Base-by-base conservation (phyloP, 2,329 filamentous ascomycete genomes). In the Colletotrichum brevisporum region DNA sequence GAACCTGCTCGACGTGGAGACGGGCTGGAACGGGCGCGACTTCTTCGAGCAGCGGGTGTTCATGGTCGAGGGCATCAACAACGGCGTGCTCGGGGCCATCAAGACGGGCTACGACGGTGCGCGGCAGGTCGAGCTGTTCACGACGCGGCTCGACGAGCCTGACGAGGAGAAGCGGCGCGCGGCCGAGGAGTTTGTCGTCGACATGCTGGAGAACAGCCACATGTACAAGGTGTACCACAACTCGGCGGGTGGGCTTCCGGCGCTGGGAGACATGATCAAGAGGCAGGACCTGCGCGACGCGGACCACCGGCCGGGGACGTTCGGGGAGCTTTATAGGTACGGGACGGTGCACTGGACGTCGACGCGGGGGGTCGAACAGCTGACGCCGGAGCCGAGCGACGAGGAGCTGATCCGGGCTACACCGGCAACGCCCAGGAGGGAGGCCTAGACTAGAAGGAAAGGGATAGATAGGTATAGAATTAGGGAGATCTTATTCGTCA, bases 211-310 rank as follows among this genome's bases (percentile, higher is more conserved):
- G 59, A 73, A 77, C 16, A 79, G 77, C 39, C 74, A 78, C 53
- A 80, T 80, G 73, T 80, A 80, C 59, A 80, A 80, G 70, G 72
- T 79, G 3, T 80, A 79, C 56, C 78, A 80, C n/a, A 80, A 79
- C 18, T 78, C 78, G 3, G 76, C 76, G 0, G 76, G 74, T 2
- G 76, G 73, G 0, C 21, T 67, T 0, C 77, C 76, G 0, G 77
- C 78, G 4, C 69, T 80, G 0, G 78, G 78, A 8, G 78, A 80
- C 41, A 52, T 80, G 6, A 60, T 80, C 45, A 77, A 77, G 50
- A 73, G 69, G 61, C 59, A 74, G 4, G 75, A 67, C 4, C 75
- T 73, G 8, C 41, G 43, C 39, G 78, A 80, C 31, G 74, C 74
- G 1, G 73, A 74, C 13, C 73, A 79, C n/a, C 73, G 78, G 5